Base-by-base conservation (phyloP, 371 early-diverging fungal species). In the Apophysomyces trapeziformis region DNA sequence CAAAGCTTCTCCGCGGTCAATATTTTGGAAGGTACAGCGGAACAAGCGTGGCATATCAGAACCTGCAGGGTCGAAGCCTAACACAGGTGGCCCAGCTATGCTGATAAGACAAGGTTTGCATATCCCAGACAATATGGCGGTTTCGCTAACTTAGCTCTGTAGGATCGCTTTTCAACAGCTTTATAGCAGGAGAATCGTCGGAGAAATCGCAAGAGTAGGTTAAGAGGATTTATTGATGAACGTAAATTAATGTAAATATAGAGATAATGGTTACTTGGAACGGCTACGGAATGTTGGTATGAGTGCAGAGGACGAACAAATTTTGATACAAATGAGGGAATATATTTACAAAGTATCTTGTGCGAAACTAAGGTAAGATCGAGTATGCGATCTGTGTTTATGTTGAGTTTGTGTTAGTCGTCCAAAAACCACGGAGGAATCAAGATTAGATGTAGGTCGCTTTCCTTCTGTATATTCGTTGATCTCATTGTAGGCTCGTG, bases 301-400 rank as follows among this genome's bases (percentile, higher is more conserved):
- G 92, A 82, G 90, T 1, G 70, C 72, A 7, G 92, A 93, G 35
- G 94, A 94, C 64, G 91, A 90, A 73, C 86, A 86, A 60, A 92
- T 90, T 60, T 80, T 94, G 6, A 69, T 77, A 21, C 80, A 77
- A 11, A 86, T 95, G 89, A 85, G 93, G 62, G 90, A 93, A 50
- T 93, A 90, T 65, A 86, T 92, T 14, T 89, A 82, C 64, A 95
- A 93, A 70, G 80, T 89, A 14, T 87, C 91, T 5, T 82, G 85
- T 41, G 69, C 87, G 11, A 84, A 85, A 26, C 67, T 77, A 60
- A 87, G 84, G 82, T 81, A 77, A 60, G 26, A 18, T 6, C 9
- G 8, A 35, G 13, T 38, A 38, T 11, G 45, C 3, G 8, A 1
- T 36, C 0, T 21, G 43, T 13, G 35, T 44, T 26, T 11, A 37